Evolutionary conservation across 805 yeast species (phyloP), one percentile per base, ranked within the genome.

Genomic region (Candida suzukii): DNA sequence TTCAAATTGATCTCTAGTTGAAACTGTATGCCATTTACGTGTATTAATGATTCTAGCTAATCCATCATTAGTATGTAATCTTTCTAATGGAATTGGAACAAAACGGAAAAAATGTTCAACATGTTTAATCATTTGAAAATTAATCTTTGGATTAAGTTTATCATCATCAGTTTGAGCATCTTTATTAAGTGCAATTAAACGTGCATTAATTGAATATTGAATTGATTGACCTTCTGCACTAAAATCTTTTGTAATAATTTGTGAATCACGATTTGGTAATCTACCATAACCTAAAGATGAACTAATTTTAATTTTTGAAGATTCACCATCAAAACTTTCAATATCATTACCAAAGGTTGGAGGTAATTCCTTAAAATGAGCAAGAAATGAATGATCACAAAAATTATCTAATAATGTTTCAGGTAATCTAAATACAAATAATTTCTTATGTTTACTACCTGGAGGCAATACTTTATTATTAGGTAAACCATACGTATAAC

Each of bases 401-500:
- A 69, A 56, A 16, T 65, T 68, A 47, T 79, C 85, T 13, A 80
- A 54, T 33, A 78, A 57, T 43, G 63, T 65, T 16, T 60, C 52
- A 0, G 86, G 86, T 37, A 79, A 65, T 50, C 66, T 73, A 52
- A 80, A 80, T 21, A 72, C 67, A 51, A 80, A 76, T 44, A 66
- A 70, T 52, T 80, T 80, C 51, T 78, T 78, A 49, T 75, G 72
- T 41, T 62, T 69, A 1, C 47, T 54, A 18, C 70, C 61, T 1
- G 84, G 81, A 30, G 57, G 52, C 13, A 80, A 54, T 1, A 66
- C 47, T 46, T 77, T 58, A 36, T 67, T 68, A 42, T 67, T 56
- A 0, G 74, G 68, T 6, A 80, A 54, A 0, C 82, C 72, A 26
- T 56, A 45, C 2, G 28, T 19, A 2, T 65, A 43, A 14, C 48